Percentiles rank a stretch among this genome's conserved stretches.
phyloP scores from a whole-genome alignment of 2,329 filamentous ascomycete species.

The Lachnellula hyalina region DNA sequence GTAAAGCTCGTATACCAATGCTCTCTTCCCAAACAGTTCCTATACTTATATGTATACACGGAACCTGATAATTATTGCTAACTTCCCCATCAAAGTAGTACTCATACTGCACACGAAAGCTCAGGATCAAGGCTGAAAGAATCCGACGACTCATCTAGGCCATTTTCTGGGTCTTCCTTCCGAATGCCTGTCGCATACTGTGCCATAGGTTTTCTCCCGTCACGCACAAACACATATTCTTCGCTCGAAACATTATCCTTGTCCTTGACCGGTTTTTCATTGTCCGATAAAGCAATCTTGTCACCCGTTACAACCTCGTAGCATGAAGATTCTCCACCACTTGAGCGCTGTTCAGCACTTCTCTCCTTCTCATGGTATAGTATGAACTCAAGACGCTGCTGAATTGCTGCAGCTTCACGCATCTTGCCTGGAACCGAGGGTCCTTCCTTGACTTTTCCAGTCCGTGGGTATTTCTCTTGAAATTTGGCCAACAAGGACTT shows the following conservation, averaged over 20 bases:
- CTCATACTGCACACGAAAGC: neutral
- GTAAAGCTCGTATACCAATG: too few species aligned
- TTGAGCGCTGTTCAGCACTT: conserved; percentile 3
- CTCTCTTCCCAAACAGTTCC: too few species aligned
- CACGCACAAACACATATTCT: neutral
- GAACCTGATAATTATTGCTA: too few species aligned
- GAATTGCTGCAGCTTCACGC: conserved; percentile 20
- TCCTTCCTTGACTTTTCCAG: conserved; percentile 20
- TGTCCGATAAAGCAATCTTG: neutral
- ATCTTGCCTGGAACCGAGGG: conserved; percentile 7
- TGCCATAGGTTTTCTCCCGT: neutral
- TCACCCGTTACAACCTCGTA: neutral
- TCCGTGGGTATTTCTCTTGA: conserved; percentile 28
- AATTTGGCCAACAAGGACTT: conserved; percentile 23
- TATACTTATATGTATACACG: too few species aligned
- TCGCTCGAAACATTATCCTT: neutral
- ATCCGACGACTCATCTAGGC: neutral
- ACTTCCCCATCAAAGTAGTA: neutral
- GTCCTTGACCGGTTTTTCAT: neutral
- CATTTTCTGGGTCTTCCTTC: too few species aligned
- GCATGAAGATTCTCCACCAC: neutral
- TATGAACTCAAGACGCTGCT: conserved; percentile 24
- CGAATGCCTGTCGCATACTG: too few species aligned
- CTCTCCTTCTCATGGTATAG: conserved; percentile 24
- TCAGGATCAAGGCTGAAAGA: neutral